These are phyloP conservation scores for Penicillium hesseltinei DNA, from an alignment of 2,329 filamentous ascomycete species.

Conservation along the genomic window DNA sequence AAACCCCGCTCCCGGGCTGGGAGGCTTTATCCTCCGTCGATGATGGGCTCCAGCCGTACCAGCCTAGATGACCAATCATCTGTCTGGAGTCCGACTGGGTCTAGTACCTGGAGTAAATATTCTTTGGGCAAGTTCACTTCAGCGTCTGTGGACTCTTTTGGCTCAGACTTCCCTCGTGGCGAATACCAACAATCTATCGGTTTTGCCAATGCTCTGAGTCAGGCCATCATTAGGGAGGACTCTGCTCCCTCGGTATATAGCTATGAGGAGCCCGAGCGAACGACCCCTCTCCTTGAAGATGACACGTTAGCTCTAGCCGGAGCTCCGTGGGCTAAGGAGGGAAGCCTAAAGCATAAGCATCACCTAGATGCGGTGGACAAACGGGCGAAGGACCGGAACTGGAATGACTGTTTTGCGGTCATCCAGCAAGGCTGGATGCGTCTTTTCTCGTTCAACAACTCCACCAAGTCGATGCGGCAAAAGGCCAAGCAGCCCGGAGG, in stretches of 20 bases:
- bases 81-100: conserved; percentile 85
- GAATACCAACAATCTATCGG: conserved; percentile 97
- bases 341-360: conserved; percentile 92
- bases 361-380: conserved; percentile 89
- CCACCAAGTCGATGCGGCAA: conserved; percentile 65
- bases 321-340: conserved; percentile 98
- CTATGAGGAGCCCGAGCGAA: conserved; percentile 60
- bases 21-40: conserved; percentile 71
- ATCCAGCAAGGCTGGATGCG: conserved; percentile 93
- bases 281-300: conserved; percentile 75
- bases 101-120: conserved; percentile 94
- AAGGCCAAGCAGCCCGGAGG: conserved; percentile 61
- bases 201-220: conserved; percentile 93
- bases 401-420: conserved; percentile 93
- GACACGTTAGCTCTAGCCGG: conserved; percentile 88
- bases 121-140: conserved; percentile 87
- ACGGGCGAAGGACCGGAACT: conserved; percentile 89
- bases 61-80: conserved; percentile 90
- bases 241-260: conserved; percentile 52
- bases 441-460: conserved; percentile 86
- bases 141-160: conserved; percentile 88
- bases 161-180: conserved; percentile 68
- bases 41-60: conserved; percentile 84
- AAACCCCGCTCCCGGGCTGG: conserved; percentile 77
- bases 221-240: conserved; percentile 88